phyloP scores from a whole-genome alignment of 2,329 filamentous ascomycete genomes.

The Xylaria digitata region DNA sequence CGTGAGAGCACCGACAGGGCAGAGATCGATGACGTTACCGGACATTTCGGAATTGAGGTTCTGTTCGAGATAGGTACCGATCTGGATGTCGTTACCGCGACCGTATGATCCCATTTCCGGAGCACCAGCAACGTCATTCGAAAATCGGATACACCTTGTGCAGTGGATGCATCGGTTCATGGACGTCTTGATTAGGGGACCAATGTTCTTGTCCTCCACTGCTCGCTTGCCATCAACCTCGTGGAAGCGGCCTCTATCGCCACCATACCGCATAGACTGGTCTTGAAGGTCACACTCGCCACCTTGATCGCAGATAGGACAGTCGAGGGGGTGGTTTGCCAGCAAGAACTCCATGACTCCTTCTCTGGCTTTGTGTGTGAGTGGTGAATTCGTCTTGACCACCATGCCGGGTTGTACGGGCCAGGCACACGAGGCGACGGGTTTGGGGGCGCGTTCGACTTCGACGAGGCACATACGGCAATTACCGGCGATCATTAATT shows the following conservation, averaged over 20 bases:
- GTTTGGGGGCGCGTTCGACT: conserved; percentile 95
- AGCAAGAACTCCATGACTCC: conserved; percentile 99
- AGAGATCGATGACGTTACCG: conserved; percentile 97
- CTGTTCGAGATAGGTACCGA: conserved; percentile 96
- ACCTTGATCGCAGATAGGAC: conserved; percentile 98
- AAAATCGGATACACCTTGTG: conserved; percentile 96
- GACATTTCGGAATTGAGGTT: conserved; percentile 95
- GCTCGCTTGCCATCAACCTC: conserved; percentile 95
- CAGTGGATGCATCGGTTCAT: conserved; percentile 99
- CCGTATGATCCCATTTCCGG: conserved; percentile 94
- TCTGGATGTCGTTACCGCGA: conserved; percentile 96
- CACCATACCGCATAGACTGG: conserved; percentile 98
- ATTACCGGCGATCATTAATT: conserved; percentile 98
- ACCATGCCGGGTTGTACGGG: conserved; percentile 99
- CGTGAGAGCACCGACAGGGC: conserved; percentile 94
- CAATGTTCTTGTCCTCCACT: conserved; percentile 99
- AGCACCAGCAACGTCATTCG: conserved; percentile 95
- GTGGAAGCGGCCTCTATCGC: conserved; percentile 95
- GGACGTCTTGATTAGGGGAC: conserved; percentile 96
- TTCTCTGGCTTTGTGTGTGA: conserved; percentile 97
- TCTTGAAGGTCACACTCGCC: conserved; percentile 99
- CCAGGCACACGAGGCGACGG: conserved; percentile 98
- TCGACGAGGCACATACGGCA: conserved; percentile 99
- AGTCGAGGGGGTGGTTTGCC: conserved; percentile 95
- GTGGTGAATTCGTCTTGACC: conserved; percentile 96